Evolutionary conservation across 345 rosid species (phyloP).

Genomic region (Orychophragmus violaceus): DNA sequence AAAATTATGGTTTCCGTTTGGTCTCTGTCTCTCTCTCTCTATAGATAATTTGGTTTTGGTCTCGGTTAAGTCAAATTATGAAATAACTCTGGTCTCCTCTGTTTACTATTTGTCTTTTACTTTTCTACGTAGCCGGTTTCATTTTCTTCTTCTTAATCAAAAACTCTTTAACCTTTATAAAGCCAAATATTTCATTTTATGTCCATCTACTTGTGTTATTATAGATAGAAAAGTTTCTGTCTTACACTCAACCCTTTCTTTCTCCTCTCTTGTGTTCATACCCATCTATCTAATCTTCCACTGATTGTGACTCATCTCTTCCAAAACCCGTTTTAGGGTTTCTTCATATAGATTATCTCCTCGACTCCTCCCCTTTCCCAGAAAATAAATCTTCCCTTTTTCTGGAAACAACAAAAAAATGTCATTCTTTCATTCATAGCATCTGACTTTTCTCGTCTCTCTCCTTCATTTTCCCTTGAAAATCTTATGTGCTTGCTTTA

Average conservation of each 20-base stretch:
- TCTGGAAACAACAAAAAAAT: not conserved
- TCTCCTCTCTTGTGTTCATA: conserved; percentile 12
- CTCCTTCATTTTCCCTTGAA: not conserved
- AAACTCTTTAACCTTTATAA: not conserved
- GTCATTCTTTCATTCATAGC: conserved; percentile 16
- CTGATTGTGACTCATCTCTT: conserved; percentile 4
- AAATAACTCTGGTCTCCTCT: conserved; percentile 5
- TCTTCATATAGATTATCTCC: not conserved
- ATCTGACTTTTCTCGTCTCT: conserved; percentile 3
- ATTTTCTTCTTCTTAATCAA: no score
- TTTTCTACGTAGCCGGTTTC: not conserved
- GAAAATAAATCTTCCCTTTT: not conserved
- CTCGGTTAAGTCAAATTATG: conserved; percentile 1
- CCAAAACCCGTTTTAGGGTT: conserved; percentile 10
- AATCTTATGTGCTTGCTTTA: not conserved
- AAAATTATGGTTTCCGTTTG: no score
- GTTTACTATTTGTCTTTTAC: not conserved
- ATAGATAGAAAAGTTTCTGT: conserved; percentile 2
- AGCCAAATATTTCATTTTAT: not conserved
- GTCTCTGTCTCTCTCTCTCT: no score
- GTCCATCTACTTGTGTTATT: not conserved
- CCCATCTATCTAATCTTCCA: not conserved
- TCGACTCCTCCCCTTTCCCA: not conserved
- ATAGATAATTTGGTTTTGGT: not conserved
- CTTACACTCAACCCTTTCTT: not conserved